Conservation (phyloP, 306 rosid genomes). For the Cicer pinnatifidum region DNA sequence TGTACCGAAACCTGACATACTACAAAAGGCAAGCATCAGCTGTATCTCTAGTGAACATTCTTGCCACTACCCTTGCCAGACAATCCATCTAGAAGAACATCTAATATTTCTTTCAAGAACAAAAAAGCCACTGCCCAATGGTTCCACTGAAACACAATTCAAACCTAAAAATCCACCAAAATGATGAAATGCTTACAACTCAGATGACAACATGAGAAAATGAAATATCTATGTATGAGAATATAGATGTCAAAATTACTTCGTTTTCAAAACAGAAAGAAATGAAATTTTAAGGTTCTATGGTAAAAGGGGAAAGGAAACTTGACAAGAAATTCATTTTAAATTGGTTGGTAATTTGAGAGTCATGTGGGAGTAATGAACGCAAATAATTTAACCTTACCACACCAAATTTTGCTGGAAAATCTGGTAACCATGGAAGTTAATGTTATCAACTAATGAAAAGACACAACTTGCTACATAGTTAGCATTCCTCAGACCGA, state of each 20-base stretch:
- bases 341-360: no score
- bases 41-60: no score
- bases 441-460: not conserved
- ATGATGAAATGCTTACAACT: not conserved
- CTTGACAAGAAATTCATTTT: no score
- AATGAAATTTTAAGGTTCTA: not conserved
- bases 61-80: no score
- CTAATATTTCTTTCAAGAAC: not conserved
- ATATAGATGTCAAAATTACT: no score
- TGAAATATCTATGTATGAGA: no score
- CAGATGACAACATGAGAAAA: not conserved
- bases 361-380: no score
- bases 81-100: not conserved
- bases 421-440: not conserved
- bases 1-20: no score
- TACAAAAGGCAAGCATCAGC: no score
- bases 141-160: not conserved
- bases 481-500: no score
- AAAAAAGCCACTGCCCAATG: not conserved
- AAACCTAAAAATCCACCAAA: not conserved
- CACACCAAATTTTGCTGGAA: not conserved
- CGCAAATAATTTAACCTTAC: not conserved
- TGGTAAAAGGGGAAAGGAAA: no score
- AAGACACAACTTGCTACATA: not conserved
- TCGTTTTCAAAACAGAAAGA: not conserved